A percentile compares a stretch with the other conserved stretches of the same genome.
Evolutionary conservation across 148 eudicot species (phyloP).

Genomic region (Amaranthus cruentus): DNA sequence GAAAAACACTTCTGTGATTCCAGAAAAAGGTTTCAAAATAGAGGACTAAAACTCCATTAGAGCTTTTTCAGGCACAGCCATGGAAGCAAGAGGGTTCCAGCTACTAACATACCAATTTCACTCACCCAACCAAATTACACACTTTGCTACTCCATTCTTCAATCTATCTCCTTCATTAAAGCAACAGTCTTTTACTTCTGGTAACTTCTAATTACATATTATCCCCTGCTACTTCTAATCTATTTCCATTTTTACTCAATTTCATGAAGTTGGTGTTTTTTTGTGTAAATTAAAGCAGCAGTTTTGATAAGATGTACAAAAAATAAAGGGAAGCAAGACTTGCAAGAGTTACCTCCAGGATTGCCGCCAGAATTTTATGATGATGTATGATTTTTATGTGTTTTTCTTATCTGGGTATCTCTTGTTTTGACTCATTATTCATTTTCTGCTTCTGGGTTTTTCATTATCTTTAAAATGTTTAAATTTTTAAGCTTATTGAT

Average conservation of each 20-base stretch:
- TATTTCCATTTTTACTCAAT: not conserved
- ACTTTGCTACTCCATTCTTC: not conserved
- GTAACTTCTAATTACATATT: constrained; percentile 11
- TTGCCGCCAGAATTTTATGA: constrained; percentile 79
- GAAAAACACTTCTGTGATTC: no score
- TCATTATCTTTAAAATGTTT: no score
- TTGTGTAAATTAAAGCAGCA: constrained; percentile 9
- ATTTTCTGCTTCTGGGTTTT: no score
- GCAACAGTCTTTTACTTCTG: constrained; percentile 23
- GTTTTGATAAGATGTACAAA: constrained; percentile 38
- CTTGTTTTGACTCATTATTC: not conserved
- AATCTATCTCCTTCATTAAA: constrained; percentile 13
- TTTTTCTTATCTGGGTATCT: not conserved
- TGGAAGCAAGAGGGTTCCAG: constrained; percentile 41
- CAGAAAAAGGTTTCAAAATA: no score
- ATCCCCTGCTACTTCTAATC: not conserved
- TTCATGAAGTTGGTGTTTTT: not conserved
- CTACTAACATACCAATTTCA: constrained; percentile 20
- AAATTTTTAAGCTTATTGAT: no score
- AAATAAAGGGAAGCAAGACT: constrained; percentile 53
- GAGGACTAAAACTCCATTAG: not conserved
- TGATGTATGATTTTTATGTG: constrained; percentile 50
- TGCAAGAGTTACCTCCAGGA: constrained; percentile 40
- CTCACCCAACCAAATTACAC: constrained; percentile 21
- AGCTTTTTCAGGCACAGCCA: constrained; percentile 18